phyloP scores from a whole-genome alignment of 257 asterid genomes.

The Solanum chaucha region DNA sequence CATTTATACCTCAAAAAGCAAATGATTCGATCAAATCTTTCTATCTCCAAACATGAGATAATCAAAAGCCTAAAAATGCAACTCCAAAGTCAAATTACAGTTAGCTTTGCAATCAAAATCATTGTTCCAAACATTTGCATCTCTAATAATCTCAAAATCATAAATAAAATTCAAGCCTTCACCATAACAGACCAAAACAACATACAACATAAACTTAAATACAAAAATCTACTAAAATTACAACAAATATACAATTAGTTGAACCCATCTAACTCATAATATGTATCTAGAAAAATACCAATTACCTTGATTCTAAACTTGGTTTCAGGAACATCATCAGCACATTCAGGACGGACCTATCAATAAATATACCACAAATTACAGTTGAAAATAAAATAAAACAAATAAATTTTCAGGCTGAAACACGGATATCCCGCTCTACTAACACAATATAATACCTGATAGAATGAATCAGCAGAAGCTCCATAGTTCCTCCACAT shows the following conservation, averaged over 20 bases:
- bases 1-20: not conserved
- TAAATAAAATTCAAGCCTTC: not conserved
- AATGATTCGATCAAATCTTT: not conserved
- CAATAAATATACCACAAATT: not conserved
- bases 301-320: constrained; percentile 90
- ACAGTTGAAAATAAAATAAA: not conserved
- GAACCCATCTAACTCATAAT: not conserved
- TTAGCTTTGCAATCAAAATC: not conserved
- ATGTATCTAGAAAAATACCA: not conserved
- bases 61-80: not conserved
- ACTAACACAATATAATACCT: not conserved
- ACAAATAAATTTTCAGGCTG: not conserved
- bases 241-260: not conserved
- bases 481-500: constrained; percentile 85
- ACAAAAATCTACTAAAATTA: not conserved
- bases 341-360: constrained; percentile 62
- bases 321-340: constrained; percentile 65
- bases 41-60: not conserved
- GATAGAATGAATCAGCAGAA: constrained; percentile 78
- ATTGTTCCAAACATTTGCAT: not conserved
- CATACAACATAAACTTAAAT: not conserved
- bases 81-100: not conserved
- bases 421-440: not conserved
- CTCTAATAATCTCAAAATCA: not conserved
- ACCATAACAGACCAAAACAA: not conserved